phyloP scores from a whole-genome alignment of 305 asterid genomes.

The Rubia tinctorum region DNA sequence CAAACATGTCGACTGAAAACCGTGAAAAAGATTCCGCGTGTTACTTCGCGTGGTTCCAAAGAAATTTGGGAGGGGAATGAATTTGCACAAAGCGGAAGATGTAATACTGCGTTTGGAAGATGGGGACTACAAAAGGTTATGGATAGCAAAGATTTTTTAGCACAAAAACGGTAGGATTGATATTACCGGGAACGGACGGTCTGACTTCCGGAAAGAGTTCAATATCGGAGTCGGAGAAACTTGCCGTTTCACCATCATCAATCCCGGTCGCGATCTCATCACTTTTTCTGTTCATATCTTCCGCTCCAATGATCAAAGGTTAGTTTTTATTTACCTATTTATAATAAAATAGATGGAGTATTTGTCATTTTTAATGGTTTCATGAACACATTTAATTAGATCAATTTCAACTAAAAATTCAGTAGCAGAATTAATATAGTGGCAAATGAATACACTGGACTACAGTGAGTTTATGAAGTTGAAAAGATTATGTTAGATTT shows the following conservation, averaged over 20 bases:
- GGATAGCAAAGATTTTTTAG: not conserved
- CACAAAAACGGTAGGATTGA: not conserved
- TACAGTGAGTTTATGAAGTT: too few relatives aligned
- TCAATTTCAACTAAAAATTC: too few relatives aligned
- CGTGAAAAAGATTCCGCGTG: not conserved
- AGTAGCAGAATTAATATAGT: too few relatives aligned
- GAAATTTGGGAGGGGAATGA: not conserved
- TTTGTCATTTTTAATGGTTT: too few relatives aligned
- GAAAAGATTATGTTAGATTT: too few relatives aligned
- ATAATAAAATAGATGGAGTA: too few relatives aligned
- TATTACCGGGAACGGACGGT: not conserved
- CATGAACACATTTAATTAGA: too few relatives aligned
- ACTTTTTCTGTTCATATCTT: not conserved
- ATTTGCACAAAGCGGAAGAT: not conserved
- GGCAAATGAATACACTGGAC: too few relatives aligned
- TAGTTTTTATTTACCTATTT: too few relatives aligned
- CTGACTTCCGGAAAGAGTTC: not conserved
- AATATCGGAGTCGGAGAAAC: not conserved
- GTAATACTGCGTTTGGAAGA: not conserved
- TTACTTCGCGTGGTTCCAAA: not conserved
- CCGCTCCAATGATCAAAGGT: too few relatives aligned
- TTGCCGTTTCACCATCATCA: not conserved
- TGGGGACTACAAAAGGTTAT: not conserved
- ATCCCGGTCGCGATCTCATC: not conserved
- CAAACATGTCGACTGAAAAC: too few relatives aligned